A percentile compares a stretch with the other conserved stretches of the same genome.
These are phyloP conservation scores for Saturnispora dispora DNA, from an alignment of 805 yeast genomes.

Conservation along the genomic window DNA sequence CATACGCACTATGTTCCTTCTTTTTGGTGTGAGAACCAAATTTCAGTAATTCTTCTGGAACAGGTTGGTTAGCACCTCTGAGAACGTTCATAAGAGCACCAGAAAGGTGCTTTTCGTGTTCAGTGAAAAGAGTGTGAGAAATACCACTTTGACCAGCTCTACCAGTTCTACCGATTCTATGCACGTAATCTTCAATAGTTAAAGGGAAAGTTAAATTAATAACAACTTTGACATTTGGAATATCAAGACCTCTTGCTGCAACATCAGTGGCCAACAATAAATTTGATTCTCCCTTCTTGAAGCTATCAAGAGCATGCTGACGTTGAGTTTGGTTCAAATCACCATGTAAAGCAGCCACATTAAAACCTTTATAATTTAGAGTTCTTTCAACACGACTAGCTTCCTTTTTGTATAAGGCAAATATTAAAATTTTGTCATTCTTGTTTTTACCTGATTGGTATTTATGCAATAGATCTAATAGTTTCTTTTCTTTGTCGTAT, in stretches of 20 bases:
- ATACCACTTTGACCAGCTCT: conserved; percentile 91
- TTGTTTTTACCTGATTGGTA: conserved; percentile 57
- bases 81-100: conserved; percentile 90
- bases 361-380: conserved; percentile 61
- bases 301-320: conserved; percentile 74
- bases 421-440: conserved; percentile 79
- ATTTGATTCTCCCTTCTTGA: conserved; percentile 70
- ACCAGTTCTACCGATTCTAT: conserved; percentile 96
- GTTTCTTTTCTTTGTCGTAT: conserved; percentile 64
- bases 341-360: conserved; percentile 92
- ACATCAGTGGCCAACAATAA: conserved; percentile 94
- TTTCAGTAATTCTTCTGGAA: conserved; percentile 88
- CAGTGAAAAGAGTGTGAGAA: conserved; percentile 93
- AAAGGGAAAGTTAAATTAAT: conserved; percentile 93
- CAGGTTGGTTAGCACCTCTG: conserved; percentile 89
- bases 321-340: conserved; percentile 90
- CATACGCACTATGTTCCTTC: conserved; percentile 96
- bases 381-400: conserved; percentile 83
- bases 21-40: conserved; percentile 97
- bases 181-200: conserved; percentile 88
- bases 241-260: conserved; percentile 96
- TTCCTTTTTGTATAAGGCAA: conserved; percentile 94
- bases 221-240: conserved; percentile 94
- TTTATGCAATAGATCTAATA: conserved; percentile 61
- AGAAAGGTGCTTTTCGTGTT: conserved; percentile 90